phyloP scores from a whole-genome alignment of 176 grass and related monocot species.

The Metroxylon sagu region DNA sequence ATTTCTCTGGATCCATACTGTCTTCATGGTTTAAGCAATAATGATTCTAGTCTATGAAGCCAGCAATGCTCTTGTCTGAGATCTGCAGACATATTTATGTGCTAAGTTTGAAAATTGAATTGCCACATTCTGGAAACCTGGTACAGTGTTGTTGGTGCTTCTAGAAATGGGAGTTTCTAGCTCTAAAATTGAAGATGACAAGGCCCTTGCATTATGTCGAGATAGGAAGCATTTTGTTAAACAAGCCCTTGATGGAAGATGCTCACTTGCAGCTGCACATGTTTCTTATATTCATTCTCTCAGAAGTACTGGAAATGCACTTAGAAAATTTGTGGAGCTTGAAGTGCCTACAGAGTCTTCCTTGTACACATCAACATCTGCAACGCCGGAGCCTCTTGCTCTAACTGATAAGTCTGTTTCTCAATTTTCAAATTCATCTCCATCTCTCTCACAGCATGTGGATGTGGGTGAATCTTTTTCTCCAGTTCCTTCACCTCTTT shows the following conservation, averaged over 20 bases:
- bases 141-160: background rate
- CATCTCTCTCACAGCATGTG: constrained; percentile 41
- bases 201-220: constrained; percentile 66
- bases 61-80: too few relatives aligned
- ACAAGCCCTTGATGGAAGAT: constrained; percentile 86
- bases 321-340: constrained; percentile 67
- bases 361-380: constrained; percentile 60
- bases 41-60: too few relatives aligned
- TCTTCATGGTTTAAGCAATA: too few relatives aligned
- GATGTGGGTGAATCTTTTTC: constrained; percentile 63
- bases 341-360: constrained; percentile 47
- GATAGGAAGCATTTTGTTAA: constrained; percentile 79
- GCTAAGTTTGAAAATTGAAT: background rate
- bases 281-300: constrained; percentile 84
- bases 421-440: constrained; percentile 38
- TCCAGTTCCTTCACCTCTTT: constrained; percentile 58
- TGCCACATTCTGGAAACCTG: background rate
- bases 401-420: constrained; percentile 33
- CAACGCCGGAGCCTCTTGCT: constrained; percentile 42
- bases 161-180: constrained; percentile 47
- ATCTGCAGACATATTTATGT: background rate
- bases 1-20: too few relatives aligned
- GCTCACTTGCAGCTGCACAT: constrained; percentile 65
- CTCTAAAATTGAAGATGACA: constrained; percentile 78
- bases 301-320: constrained; percentile 67